A percentile compares a stretch with the other conserved stretches of the same genome.
Conservation (phyloP, 495 filamentous ascomycete genomes). For the Podospora pseudoanserina region DNA sequence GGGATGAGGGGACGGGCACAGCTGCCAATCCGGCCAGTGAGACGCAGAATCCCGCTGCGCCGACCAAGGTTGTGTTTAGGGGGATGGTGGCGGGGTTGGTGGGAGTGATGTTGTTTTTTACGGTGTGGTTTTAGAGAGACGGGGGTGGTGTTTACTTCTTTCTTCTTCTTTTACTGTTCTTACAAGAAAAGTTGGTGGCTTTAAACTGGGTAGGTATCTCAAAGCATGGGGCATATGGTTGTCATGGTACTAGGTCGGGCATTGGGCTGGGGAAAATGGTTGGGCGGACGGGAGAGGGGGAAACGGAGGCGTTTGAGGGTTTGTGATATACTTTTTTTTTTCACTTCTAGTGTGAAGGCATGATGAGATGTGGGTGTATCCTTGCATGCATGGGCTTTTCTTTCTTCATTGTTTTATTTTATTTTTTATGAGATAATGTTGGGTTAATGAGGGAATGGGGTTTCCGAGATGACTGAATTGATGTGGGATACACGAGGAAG, state of each 20-base stretch:
- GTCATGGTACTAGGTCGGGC: background rate
- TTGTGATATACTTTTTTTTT: background rate
- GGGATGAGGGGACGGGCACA: background rate
- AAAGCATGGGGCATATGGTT: background rate
- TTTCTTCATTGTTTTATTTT: background rate
- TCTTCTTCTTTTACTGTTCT: conserved; percentile 6
- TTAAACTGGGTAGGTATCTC: background rate
- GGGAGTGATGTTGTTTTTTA: conserved; percentile 52
- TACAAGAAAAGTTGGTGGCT: background rate
- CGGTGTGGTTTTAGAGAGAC: conserved; percentile 44
- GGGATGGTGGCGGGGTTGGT: conserved; percentile 52
- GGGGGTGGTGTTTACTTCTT: conserved; percentile 1
- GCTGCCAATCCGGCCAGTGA: conserved; percentile 5
- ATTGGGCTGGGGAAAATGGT: background rate
- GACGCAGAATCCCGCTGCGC: conserved; percentile 36
- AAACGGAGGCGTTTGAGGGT: too few species aligned
- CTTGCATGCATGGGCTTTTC: background rate
- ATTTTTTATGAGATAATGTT: background rate
- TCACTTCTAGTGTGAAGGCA: background rate
- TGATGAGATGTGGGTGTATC: background rate
- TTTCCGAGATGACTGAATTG: background rate
- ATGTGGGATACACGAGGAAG: background rate
- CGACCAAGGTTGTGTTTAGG: conserved; percentile 46
- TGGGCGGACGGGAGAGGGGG: background rate
- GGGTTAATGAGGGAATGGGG: background rate